Percentiles rank a stretch among this genome's conserved stretches.
Evolutionary conservation across 192 early-diverging fungal species (phyloP).

Genomic region (Chytriomyces confervae): DNA sequence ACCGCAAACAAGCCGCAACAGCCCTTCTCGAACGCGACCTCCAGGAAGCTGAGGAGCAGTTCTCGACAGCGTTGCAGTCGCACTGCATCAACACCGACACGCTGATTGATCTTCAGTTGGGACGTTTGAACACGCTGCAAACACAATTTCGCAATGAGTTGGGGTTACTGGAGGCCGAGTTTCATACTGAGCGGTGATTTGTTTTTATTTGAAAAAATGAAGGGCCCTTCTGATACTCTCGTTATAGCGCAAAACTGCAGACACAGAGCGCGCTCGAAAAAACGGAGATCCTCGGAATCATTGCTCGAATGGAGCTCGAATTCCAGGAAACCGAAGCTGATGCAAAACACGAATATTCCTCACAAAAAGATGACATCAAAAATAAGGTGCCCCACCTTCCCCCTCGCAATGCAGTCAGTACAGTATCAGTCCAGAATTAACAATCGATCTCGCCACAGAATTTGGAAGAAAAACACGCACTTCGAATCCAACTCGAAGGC

Average conservation of each 20-base stretch:
- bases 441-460: constrained; percentile 39
- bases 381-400: constrained; percentile 53
- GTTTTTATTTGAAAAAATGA: neutral
- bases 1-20: constrained; percentile 52
- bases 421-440: neutral
- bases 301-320: constrained; percentile 60
- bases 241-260: constrained; percentile 50
- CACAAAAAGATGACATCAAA: constrained; percentile 63
- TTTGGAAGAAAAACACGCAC: constrained; percentile 67
- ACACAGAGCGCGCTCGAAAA: constrained; percentile 58
- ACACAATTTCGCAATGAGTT: constrained; percentile 58
- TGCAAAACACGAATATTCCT: constrained; percentile 66
- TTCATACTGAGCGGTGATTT: constrained; percentile 57
- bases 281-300: constrained; percentile 61
- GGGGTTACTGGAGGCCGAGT: constrained; percentile 57
- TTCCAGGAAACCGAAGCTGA: constrained; percentile 67
- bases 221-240: neutral
- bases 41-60: constrained; percentile 63
- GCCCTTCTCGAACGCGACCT: constrained; percentile 49
- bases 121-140: constrained; percentile 50
- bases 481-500: constrained; percentile 66
- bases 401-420: neutral
- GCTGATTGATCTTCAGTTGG: constrained; percentile 59
- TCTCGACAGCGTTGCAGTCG: constrained; percentile 55
- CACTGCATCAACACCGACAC: constrained; percentile 66